Base-by-base conservation (phyloP, 805 yeast species). In the Myxozyma lipomycoides region DNA sequence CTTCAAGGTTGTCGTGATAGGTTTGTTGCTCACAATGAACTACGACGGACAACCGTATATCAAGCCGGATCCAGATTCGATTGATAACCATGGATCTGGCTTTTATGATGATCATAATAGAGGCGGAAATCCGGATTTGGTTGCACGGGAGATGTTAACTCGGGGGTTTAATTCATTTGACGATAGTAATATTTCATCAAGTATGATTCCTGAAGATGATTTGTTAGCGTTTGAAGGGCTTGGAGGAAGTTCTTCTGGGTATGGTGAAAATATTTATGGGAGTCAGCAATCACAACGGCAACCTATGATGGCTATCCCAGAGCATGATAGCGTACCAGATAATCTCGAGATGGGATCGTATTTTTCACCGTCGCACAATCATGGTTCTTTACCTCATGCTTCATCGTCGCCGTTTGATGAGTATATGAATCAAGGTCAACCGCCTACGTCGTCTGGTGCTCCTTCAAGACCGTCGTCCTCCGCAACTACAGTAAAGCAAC, bases 341-440 rank as follows among this genome's bases (percentile, higher is more conserved):
- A 40, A 34, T 32, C 21, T 49, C 22, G 43, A 42, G 28, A 42
- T 40, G 35, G 58, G 55, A 23, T 26, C 48, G 32, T 55, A 55
- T 34, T 48, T 55, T 36, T 55, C 59, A 34, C 59, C 59, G 32
- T 42, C 59, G 18, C 38, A 47, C 6, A 43, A 47, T 10, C 36
- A 43, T 10, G 40, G 38, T 9, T 30, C 23, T 2, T 19, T 51
- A 47, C 59, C 32, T 7, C 12, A 7, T 7, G 15, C 38, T 17
- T 58, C 64, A 12, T 50, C 65, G 26, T 62, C 66, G 10, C 66
- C 68, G 22, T 63, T 63, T 45, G 64, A 64, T 47, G 64, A 61
- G 17, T 50, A 57, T 34, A 41, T 35, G 40, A 19, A 32, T 26
- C 48, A 26, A 24, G 42, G 48, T 30, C 61, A 40, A 18, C 43